Conservation (phyloP, 176 grass and related monocot species). For the Thinopyrum elongatum region DNA sequence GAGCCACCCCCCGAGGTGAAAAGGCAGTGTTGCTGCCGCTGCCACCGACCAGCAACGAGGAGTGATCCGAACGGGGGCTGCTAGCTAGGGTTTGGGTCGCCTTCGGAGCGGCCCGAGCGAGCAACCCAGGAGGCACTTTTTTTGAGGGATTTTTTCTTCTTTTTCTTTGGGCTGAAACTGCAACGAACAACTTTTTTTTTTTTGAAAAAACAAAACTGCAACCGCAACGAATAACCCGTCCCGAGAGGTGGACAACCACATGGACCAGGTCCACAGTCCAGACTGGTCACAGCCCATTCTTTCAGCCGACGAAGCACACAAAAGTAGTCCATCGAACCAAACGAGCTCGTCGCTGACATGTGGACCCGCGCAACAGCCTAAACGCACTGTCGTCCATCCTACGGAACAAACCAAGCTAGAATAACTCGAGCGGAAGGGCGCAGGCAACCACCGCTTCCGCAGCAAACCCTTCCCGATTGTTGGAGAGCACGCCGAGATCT, state of each 20-base stretch:
- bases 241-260: background rate
- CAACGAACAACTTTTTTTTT: no score
- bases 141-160: no score
- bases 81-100: no score
- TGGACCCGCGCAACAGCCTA: background rate
- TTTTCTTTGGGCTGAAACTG: no score
- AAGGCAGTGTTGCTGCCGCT: no score
- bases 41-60: no score
- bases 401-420: background rate
- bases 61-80: no score
- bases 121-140: no score
- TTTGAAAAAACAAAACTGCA: no score
- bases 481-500: slow-evolving; percentile 13
- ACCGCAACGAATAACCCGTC: background rate
- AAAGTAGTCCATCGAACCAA: background rate
- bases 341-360: background rate
- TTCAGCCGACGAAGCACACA: background rate
- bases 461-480: slow-evolving; percentile 12
- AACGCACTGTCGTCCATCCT: background rate
- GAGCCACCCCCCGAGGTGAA: no score
- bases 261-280: background rate
- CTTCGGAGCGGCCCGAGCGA: no score
- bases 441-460: slow-evolving; percentile 1
- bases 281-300: background rate
- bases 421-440: slow-evolving; percentile 1